Conservation (phyloP, 2,329 filamentous ascomycete species). For the Alternaria triticimaculans region DNA sequence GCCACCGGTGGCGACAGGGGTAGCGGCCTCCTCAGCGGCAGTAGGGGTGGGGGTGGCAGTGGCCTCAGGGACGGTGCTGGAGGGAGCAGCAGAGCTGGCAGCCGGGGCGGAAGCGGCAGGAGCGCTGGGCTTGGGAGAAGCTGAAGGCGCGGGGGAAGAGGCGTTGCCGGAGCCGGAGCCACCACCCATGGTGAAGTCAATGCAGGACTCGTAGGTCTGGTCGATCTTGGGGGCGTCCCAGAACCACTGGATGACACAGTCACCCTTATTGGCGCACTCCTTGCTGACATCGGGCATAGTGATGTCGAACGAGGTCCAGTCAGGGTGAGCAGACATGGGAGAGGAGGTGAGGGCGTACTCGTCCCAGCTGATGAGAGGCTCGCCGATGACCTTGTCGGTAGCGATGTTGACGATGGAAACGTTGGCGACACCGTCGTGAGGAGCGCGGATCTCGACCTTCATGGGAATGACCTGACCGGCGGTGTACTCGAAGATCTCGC, state of each 20-base stretch:
- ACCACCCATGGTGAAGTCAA: constrained; percentile 62
- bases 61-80: constrained; percentile 15
- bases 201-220: constrained; percentile 69
- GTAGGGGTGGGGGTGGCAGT: constrained; percentile 14
- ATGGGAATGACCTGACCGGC: constrained; percentile 57
- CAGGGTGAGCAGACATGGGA: constrained; percentile 48
- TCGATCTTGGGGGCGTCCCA: constrained; percentile 63
- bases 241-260: constrained; percentile 67
- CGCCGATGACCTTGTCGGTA: constrained; percentile 60
- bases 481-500: constrained; percentile 59
- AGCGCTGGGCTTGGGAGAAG: constrained; percentile 12
- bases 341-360: constrained; percentile 60
- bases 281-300: constrained; percentile 61
- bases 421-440: constrained; percentile 64
- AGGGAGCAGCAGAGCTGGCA: constrained; percentile 15
- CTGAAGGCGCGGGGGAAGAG: constrained; percentile 16
- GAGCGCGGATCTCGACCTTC: constrained; percentile 57
- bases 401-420: constrained; percentile 64
- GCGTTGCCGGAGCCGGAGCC: constrained; percentile 28
- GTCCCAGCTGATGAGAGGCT: constrained; percentile 62
- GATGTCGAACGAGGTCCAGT: constrained; percentile 60
- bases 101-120: constrained; percentile 13
- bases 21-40: constrained; percentile 8
- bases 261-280: constrained; percentile 57
- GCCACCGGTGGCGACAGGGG: constrained; percentile 16